Percentiles rank a stretch among this genome's conserved stretches.
Evolutionary conservation across 1,284 basidiomycete species (phyloP).

Genomic region (Filobasidium uniguttulatum): DNA sequence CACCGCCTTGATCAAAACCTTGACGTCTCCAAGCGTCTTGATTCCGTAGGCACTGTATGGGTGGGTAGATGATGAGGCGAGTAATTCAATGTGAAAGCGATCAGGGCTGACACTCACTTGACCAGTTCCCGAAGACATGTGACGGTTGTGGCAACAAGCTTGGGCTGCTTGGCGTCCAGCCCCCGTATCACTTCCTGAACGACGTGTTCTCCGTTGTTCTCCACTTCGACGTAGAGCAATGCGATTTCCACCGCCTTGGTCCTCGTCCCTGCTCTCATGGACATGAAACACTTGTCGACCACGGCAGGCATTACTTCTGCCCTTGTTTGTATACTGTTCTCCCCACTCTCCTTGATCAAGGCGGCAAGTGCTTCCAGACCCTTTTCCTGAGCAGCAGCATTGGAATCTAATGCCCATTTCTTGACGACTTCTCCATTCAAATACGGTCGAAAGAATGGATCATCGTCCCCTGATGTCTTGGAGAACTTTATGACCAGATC

Average conservation of each 20-base stretch:
- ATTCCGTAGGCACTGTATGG: slow-evolving; percentile 61
- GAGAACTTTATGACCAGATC: slow-evolving; percentile 72
- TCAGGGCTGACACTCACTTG: slow-evolving; percentile 37
- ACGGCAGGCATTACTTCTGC: slow-evolving; percentile 71
- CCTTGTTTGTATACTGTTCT: slow-evolving; percentile 51
- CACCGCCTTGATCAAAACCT: slow-evolving; percentile 65
- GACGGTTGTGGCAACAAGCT: slow-evolving; percentile 73
- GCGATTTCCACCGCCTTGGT: slow-evolving; percentile 73
- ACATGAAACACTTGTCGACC: slow-evolving; percentile 92
- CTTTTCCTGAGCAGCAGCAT: slow-evolving; percentile 97
- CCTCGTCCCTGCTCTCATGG: slow-evolving; percentile 81
- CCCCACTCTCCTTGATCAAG: slow-evolving; percentile 82
- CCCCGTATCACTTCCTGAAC: slow-evolving; percentile 73
- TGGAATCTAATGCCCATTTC: slow-evolving; percentile 78
- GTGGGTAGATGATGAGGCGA: neutral
- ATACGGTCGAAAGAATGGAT: slow-evolving; percentile 87
- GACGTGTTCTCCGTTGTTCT: slow-evolving; percentile 74
- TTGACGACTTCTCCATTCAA: slow-evolving; percentile 43
- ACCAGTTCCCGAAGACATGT: slow-evolving; percentile 66
- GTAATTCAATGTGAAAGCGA: neutral
- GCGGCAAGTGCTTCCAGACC: slow-evolving; percentile 74
- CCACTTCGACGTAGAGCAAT: slow-evolving; percentile 84
- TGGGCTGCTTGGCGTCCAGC: slow-evolving; percentile 84
- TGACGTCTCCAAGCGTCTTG: slow-evolving; percentile 57
- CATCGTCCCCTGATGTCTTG: slow-evolving; percentile 76